These are phyloP conservation scores for Macrolepiota albuminosa DNA, from an alignment of 768 basidiomycete species.

Conservation along the genomic window DNA sequence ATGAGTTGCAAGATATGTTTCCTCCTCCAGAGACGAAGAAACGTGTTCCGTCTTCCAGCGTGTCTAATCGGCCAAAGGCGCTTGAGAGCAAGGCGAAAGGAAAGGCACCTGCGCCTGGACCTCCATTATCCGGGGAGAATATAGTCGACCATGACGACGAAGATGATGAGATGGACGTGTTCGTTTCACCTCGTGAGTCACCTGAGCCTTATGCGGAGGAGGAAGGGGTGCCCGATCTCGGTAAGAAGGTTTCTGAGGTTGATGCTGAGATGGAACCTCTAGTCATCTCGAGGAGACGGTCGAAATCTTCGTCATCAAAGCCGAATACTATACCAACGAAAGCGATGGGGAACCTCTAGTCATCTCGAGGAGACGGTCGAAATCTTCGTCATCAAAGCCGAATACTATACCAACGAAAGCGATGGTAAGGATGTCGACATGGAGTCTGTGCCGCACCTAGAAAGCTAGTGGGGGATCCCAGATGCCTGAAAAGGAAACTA, in stretches of 20 bases:
- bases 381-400: neutral
- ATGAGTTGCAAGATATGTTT: constrained; percentile 1
- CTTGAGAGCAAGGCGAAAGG: neutral
- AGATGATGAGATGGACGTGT: neutral
- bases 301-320: constrained; percentile 2
- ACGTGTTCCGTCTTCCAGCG: neutral
- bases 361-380: constrained; percentile 10
- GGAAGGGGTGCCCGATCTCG: neutral
- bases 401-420: neutral
- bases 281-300: constrained; percentile 8
- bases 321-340: neutral
- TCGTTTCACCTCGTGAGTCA: constrained; percentile 1
- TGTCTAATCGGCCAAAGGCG: neutral
- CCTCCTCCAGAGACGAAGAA: neutral
- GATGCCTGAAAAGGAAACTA: neutral
- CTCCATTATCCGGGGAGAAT: neutral
- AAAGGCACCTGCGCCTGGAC: neutral
- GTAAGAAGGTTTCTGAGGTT: neutral
- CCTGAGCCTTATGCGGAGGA: neutral
- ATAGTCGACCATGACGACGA: neutral
- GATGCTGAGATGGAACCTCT: constrained; percentile 7
- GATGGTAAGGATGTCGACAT: constrained; percentile 4
- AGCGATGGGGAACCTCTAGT: constrained; percentile 4
- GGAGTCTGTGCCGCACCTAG: neutral
- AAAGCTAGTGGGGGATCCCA: neutral